phyloP scores from a whole-genome alignment of 768 basidiomycete genomes.

The Tulasnella sp. region DNA sequence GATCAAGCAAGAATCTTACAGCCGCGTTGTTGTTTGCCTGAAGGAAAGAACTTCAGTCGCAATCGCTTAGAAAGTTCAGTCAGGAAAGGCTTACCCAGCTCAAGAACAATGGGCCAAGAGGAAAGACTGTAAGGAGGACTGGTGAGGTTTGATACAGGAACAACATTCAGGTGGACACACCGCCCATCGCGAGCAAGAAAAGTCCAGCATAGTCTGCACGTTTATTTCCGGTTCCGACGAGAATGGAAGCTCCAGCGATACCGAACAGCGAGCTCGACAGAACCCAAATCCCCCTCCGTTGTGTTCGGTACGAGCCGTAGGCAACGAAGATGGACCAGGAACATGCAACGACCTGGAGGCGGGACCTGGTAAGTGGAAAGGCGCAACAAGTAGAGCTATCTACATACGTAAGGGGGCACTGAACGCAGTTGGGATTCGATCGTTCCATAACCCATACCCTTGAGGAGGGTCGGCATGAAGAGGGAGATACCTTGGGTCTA shows the following conservation, averaged over 20 bases:
- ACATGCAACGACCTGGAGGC: conserved; percentile 22
- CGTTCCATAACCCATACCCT: conserved; percentile 27
- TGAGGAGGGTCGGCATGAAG: conserved; percentile 29
- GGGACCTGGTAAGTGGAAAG: background rate
- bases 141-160: background rate
- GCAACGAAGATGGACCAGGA: conserved; percentile 30
- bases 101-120: conserved; percentile 24
- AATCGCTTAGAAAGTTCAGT: background rate
- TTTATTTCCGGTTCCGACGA: conserved; percentile 15
- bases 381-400: background rate
- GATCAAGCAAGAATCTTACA: background rate
- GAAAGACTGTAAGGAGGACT: background rate
- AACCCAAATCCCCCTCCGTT: conserved; percentile 24
- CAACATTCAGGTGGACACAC: conserved; percentile 8
- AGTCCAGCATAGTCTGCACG: conserved; percentile 21
- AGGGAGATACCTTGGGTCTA: conserved; percentile 29
- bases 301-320: conserved; percentile 22
- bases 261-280: conserved; percentile 16
- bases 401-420: conserved; percentile 26
- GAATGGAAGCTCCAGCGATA: conserved; percentile 18
- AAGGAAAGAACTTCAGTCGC: background rate
- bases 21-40: conserved; percentile 27
- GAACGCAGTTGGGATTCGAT: conserved; percentile 27
- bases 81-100: conserved; percentile 14
- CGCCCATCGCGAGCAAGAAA: conserved; percentile 25